Evolutionary conservation across 2,329 filamentous ascomycete genomes (phyloP), one percentile per base, ranked within the genome.

Genomic region (Colletotrichum falcatum): DNA sequence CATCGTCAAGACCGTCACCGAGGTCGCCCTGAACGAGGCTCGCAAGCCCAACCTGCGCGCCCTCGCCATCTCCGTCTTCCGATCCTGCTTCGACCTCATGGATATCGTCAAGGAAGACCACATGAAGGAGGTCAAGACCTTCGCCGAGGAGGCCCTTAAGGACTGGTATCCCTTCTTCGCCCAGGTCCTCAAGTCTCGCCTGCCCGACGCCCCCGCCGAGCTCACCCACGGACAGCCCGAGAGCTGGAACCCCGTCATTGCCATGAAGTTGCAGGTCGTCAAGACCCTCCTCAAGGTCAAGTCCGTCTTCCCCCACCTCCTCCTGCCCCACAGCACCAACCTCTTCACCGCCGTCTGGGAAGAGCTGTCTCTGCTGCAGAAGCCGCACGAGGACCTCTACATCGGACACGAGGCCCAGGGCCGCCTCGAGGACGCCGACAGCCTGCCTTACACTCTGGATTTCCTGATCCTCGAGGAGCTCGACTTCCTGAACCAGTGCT

Each of bases 41-140:
- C 90, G 93, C 75, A 94, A 93, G 78, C 87, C 92, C 12, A 89
- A 90, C 70, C 85, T 97, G 69, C 89, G 96, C 72, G 94, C 94
- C 37, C 85, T 98, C 74, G 93, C 96, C 48, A 92, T 98, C 51
- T 94, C 92, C 49, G 93, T 98, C 68, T 97, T 98, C 85, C 89
- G 94, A 67, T 90, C 90, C 59, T 97, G 94, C 81, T 97, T 99
- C 79, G 94, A 98, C 79, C 93, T 96, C 66, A 89, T 99, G 83
- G 94, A 98, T 82, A 97, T 98, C 89, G 93, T 98, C 74, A 92
- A 97, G 85, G 95, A 97, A 74, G 94, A 97, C 75, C 93, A 98
- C 81, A 93, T 93, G 77, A 87, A 88, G 68, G 93, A 93, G 65
- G 94, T 98, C 72, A 96, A 94, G 81, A 87, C 87, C 1, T 99